A percentile compares a stretch with the other conserved stretches of the same genome.
Evolutionary conservation across 2,329 filamentous ascomycete genomes (phyloP).

Genomic region (Alternaria atra): DNA sequence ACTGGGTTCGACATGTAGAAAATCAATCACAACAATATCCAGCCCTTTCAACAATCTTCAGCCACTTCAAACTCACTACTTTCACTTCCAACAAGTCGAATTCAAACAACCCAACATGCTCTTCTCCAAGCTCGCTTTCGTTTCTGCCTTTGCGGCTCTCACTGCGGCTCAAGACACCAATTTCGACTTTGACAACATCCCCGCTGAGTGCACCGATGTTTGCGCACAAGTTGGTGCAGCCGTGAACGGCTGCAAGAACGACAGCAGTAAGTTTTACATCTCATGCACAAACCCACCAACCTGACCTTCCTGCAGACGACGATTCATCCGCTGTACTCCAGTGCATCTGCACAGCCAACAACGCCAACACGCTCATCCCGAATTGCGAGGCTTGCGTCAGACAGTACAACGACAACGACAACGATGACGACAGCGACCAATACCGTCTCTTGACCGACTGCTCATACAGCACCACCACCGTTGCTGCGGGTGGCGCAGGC

Average conservation of each 20-base stretch:
- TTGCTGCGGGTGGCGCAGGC: background rate
- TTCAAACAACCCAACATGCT: conserved; percentile 26
- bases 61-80: background rate
- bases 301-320: conserved; percentile 19
- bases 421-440: conserved; percentile 20
- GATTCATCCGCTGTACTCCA: conserved; percentile 31
- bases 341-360: conserved; percentile 42
- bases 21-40: conserved; percentile 2
- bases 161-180: conserved; percentile 32
- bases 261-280: conserved; percentile 20
- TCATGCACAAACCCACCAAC: background rate
- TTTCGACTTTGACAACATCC: conserved; percentile 42
- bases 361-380: conserved; percentile 36
- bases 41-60: background rate
- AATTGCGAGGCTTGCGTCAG: conserved; percentile 44
- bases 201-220: conserved; percentile 37
- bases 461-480: conserved; percentile 4
- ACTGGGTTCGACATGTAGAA: background rate
- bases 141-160: conserved; percentile 31
- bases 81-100: background rate
- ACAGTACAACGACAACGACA: conserved; percentile 27
- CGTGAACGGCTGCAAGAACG: conserved; percentile 35
- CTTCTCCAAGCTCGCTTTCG: conserved; percentile 36
- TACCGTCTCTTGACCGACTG: conserved; percentile 1
- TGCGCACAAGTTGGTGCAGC: conserved; percentile 37